Conservation (phyloP, 176 grass and related monocot genomes). For the Otatea glauca region DNA sequence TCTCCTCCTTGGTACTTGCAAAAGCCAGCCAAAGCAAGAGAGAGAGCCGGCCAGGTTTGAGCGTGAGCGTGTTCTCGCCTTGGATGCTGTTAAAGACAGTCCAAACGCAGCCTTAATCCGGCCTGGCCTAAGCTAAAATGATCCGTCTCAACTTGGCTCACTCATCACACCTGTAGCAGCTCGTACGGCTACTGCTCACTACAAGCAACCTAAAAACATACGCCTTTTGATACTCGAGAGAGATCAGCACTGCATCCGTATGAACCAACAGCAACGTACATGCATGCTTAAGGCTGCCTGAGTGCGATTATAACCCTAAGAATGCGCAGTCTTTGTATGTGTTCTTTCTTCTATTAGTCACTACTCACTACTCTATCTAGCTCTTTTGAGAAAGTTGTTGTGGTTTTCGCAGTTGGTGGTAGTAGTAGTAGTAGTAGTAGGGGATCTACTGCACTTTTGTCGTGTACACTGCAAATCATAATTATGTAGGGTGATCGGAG, state of each 20-base stretch:
- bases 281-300: slow-evolving; percentile 14
- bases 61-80: slow-evolving; percentile 26
- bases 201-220: slow-evolving; percentile 18
- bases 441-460: background rate
- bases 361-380: background rate
- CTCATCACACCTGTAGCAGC: slow-evolving; percentile 39
- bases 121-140: background rate
- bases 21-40: slow-evolving; percentile 49
- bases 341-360: background rate
- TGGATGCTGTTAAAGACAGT: slow-evolving; percentile 43
- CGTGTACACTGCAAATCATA: slow-evolving; percentile 10
- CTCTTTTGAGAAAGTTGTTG: slow-evolving; percentile 34
- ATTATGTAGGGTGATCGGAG: slow-evolving; percentile 25
- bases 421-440: background rate
- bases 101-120: slow-evolving; percentile 47
- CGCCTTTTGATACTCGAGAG: slow-evolving; percentile 14
- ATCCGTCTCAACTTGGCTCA: slow-evolving; percentile 30
- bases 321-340: slow-evolving; percentile 17
- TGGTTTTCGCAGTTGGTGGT: slow-evolving; percentile 16
- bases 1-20: slow-evolving; percentile 48
- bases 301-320: slow-evolving; percentile 39
- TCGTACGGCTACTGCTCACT: background rate
- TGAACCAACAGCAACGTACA: background rate
- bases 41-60: background rate
- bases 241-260: background rate